Base-by-base conservation (phyloP, 176 grass and related monocot genomes). In the Puya raimondii region DNA sequence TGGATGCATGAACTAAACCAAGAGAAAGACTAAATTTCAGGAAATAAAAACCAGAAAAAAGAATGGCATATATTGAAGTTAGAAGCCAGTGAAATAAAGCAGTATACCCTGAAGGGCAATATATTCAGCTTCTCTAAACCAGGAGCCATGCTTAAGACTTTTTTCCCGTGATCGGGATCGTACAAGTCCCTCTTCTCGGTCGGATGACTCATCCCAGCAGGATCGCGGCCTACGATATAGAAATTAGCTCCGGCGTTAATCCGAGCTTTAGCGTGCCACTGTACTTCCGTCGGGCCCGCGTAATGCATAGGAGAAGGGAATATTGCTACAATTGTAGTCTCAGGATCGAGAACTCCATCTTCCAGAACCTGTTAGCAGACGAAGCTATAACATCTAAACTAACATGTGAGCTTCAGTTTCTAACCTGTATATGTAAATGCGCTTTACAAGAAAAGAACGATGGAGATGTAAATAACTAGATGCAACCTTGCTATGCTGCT, bases 261-360 rank as follows among this genome's bases (percentile, higher is more conserved):
- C 1, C 93, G 16, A 12, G 89, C 93, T 77, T 97, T 97, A 10
- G 93, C 93, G 79, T 97, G 93, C 93, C 93, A 97, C 68, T 97
- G 93, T 77, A 97, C 93, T 74, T 97, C 93, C 49, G 93, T 92
- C 70, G 93, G 93, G 42, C 93, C 93, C 48, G 93, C 93, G 74
- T 97, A 97, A 80, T 92, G 84, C 93, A 97, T 97, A 1, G 93
- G 93, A 16, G 93, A 97, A 21, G 93, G 93, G 47, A 97, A 97
- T 79, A 97, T 97, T 50, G 89, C 83, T 10, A 97, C 86, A 49
- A 97, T 67, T 12, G 93, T 97, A 15, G 93, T 92, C 72, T 92
- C 82, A 11, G 93, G 93, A 50, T 97, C 93, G 63, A 97, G 88
- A 18, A 97, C 82, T 57, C 89, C 89, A 79, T 97, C 93, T 87